Percentiles rank a stretch among this genome's conserved stretches.
phyloP scores from a whole-genome alignment of 768 basidiomycete species.

The Phaffia australis region DNA sequence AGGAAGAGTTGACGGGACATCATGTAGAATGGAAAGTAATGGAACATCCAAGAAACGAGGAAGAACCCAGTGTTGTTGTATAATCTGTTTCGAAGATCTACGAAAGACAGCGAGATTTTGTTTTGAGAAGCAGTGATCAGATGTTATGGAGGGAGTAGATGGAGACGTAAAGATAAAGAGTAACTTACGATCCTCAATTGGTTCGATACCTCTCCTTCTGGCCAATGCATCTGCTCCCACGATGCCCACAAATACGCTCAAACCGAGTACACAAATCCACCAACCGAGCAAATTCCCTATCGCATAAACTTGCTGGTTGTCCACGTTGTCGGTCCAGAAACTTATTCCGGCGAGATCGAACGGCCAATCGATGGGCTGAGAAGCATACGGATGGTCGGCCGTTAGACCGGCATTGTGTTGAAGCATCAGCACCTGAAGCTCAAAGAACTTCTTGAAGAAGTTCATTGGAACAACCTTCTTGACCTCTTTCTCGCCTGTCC shows the following conservation, averaged over 20 bases:
- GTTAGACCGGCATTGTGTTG: constrained; percentile 98
- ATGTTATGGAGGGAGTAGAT: neutral
- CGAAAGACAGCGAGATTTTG: neutral
- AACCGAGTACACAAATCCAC: constrained; percentile 80
- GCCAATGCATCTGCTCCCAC: constrained; percentile 81
- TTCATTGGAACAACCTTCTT: constrained; percentile 70
- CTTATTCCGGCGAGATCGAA: constrained; percentile 93
- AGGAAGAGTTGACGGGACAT: constrained; percentile 95
- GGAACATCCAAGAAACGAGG: constrained; percentile 83
- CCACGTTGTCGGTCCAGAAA: constrained; percentile 83
- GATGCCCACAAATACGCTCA: constrained; percentile 82
- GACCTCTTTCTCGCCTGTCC: constrained; percentile 45
- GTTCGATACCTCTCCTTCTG: constrained; percentile 67
- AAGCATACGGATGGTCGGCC: constrained; percentile 94
- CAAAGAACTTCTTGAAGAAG: constrained; percentile 90
- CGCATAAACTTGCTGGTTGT: constrained; percentile 83
- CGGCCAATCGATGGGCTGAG: constrained; percentile 94
- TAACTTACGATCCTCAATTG: constrained; percentile 79
- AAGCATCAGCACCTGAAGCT: constrained; percentile 88
- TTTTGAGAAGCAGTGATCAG: neutral
- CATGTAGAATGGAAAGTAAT: constrained; percentile 94
- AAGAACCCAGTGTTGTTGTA: constrained; percentile 97
- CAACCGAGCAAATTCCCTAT: constrained; percentile 89
- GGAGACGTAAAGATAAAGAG: neutral
- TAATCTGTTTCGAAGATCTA: constrained; percentile 83